Conservation (phyloP, 2,329 filamentous ascomycete species). For the Emergomyces pasteurianus region DNA sequence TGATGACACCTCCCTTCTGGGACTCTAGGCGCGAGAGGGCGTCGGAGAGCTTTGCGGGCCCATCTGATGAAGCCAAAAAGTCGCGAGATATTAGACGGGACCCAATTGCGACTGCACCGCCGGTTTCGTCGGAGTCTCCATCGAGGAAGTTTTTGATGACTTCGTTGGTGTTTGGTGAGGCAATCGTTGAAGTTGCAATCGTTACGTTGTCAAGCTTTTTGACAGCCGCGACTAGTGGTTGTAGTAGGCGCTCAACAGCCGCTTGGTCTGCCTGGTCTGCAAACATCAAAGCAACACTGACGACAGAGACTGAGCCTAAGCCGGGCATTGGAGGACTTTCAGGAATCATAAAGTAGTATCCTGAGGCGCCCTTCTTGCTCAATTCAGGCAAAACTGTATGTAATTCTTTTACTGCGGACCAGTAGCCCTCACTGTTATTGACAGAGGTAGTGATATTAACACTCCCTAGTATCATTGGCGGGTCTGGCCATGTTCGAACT, state of each 20-base stretch:
- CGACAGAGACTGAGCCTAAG: slow-evolving; percentile 17
- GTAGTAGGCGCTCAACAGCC: slow-evolving; percentile 11
- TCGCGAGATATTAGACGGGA: slow-evolving; percentile 24
- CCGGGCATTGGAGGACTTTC: slow-evolving; percentile 12
- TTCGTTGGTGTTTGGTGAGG: slow-evolving; percentile 13
- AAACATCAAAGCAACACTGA: slow-evolving; percentile 12
- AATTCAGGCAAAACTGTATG: slow-evolving; percentile 34
- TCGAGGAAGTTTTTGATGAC: slow-evolving; percentile 12
- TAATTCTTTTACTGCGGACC: slow-evolving; percentile 15
- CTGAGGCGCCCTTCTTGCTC: slow-evolving; percentile 33
- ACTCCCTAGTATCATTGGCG: slow-evolving; percentile 20
- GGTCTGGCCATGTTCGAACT: slow-evolving; percentile 26
- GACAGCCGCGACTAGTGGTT: slow-evolving; percentile 12
- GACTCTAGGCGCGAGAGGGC: slow-evolving; percentile 20
- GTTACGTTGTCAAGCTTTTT: slow-evolving; percentile 10
- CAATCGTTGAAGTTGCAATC: slow-evolving; percentile 9
- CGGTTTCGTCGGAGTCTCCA: slow-evolving; percentile 15
- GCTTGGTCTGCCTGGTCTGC: slow-evolving; percentile 15
- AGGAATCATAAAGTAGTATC: slow-evolving; percentile 30
- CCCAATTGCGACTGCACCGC: slow-evolving; percentile 15
- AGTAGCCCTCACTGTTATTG: slow-evolving; percentile 10
- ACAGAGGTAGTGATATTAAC: slow-evolving; percentile 13
- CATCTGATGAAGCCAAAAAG: slow-evolving; percentile 18
- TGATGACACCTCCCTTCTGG: slow-evolving; percentile 10
- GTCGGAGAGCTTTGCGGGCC: slow-evolving; percentile 22